Conservation (phyloP, 139 green algal genomes). For the Chlamydomonas schloesseri region DNA sequence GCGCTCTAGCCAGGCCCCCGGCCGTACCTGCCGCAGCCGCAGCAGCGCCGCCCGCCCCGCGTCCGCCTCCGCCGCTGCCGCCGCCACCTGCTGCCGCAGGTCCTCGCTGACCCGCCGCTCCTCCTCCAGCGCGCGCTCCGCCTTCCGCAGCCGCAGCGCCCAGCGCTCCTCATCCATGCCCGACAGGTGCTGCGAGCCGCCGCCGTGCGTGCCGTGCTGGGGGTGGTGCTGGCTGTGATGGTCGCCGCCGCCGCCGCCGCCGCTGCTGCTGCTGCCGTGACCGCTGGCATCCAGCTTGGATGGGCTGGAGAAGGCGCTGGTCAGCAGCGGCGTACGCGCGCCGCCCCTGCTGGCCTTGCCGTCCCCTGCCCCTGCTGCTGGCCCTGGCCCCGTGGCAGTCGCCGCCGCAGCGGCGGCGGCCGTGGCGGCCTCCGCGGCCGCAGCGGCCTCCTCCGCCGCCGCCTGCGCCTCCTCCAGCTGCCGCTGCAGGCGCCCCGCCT, state of each 20-base stretch:
- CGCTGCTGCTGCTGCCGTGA: no score
- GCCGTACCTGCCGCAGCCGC: conserved; percentile 2
- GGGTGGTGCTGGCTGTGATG: not conserved
- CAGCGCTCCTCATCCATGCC: conserved; percentile 15
- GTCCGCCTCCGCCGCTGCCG: conserved; percentile 1
- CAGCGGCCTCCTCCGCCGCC: conserved; percentile 3
- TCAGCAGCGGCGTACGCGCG: not conserved
- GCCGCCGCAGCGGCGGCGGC: not conserved
- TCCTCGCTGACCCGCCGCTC: conserved; percentile 35
- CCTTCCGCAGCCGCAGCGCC: conserved; percentile 47
- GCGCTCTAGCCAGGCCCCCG: no score
- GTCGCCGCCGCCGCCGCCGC: not conserved
- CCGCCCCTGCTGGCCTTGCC: not conserved
- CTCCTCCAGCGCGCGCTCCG: conserved; percentile 50
- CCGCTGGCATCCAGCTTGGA: no score
- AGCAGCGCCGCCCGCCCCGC: not conserved
- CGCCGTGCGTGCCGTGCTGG: not conserved
- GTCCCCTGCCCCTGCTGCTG: not conserved
- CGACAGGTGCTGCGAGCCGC: not conserved
- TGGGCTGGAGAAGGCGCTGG: no score
- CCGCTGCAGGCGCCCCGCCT: not conserved
- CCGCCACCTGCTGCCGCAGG: conserved; percentile 42
- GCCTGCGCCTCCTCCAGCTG: not conserved
- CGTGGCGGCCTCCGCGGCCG: not conserved
- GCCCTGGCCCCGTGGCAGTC: not conserved